Evolutionary conservation across 495 filamentous ascomycete species (phyloP).

Genomic region (Aspergillus asperescens): DNA sequence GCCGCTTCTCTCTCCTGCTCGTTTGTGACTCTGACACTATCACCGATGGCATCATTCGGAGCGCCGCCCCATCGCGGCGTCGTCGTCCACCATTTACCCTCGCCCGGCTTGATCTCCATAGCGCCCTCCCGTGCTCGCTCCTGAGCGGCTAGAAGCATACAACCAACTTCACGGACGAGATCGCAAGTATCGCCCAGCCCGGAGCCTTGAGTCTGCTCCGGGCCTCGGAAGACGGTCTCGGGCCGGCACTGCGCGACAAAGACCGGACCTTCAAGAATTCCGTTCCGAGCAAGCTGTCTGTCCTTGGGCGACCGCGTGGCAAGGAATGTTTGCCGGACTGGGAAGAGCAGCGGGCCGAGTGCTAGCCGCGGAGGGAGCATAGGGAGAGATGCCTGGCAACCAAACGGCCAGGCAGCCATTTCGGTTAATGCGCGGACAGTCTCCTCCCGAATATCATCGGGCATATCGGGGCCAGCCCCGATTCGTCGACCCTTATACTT

Average conservation of each 20-base stretch:
- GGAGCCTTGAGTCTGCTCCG: constrained; percentile 36
- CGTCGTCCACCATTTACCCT: constrained; percentile 77
- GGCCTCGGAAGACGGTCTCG: constrained; percentile 48
- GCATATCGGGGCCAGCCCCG: constrained; percentile 65
- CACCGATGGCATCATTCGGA: constrained; percentile 56
- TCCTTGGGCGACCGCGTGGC: constrained; percentile 65
- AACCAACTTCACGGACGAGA: constrained; percentile 66
- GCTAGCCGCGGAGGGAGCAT: constrained; percentile 58
- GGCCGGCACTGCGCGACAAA: constrained; percentile 53
- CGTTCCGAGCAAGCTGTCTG: constrained; percentile 61
- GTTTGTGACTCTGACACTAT: constrained; percentile 29
- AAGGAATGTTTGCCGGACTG: constrained; percentile 49
- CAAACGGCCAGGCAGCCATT: constrained; percentile 72
- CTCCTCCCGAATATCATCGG: constrained; percentile 65
- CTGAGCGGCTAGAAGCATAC: constrained; percentile 72
- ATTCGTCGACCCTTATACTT: constrained; percentile 53
- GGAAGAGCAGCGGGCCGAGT: constrained; percentile 48
- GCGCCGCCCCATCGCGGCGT: constrained; percentile 73
- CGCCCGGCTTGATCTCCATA: constrained; percentile 59
- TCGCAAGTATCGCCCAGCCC: constrained; percentile 58
- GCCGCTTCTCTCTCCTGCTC: constrained; percentile 19
- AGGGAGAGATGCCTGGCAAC: constrained; percentile 62
- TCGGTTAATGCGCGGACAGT: constrained; percentile 69
- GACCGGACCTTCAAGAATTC: constrained; percentile 71
- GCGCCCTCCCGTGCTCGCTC: constrained; percentile 70